Evolutionary conservation across 331 rosid species (phyloP).

Genomic region (Dryas integrifolia): DNA sequence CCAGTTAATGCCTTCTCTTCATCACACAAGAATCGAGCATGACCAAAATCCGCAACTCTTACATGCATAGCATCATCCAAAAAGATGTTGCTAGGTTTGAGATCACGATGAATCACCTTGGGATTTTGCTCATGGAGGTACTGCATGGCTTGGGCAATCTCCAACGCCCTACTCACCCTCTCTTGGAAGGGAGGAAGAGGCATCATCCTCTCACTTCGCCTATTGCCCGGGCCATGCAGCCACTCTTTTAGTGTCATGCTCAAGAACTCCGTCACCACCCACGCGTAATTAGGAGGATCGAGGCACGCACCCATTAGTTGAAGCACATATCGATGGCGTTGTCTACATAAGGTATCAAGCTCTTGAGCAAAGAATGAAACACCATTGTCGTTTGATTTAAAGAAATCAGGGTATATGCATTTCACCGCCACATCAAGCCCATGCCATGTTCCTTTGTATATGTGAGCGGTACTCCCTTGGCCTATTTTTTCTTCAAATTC

Average conservation of each 20-base stretch:
- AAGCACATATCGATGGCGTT: conserved; percentile 65
- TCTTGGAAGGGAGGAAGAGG: conserved; percentile 52
- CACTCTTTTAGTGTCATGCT: conserved; percentile 59
- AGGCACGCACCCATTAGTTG: conserved; percentile 77
- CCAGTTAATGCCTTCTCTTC: conserved; percentile 45
- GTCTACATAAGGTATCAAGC: conserved; percentile 56
- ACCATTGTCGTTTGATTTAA: conserved; percentile 46
- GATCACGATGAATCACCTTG: conserved; percentile 56
- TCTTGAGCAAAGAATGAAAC: conserved; percentile 60
- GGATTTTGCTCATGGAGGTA: conserved; percentile 74
- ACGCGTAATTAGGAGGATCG: conserved; percentile 65
- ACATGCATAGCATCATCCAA: conserved; percentile 39
- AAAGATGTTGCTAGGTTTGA: conserved; percentile 45
- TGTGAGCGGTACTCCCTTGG: conserved; percentile 65
- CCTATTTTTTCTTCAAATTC: conserved; percentile 61
- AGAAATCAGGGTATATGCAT: conserved; percentile 55
- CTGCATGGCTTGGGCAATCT: conserved; percentile 75
- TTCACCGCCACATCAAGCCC: conserved; percentile 78
- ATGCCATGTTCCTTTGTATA: conserved; percentile 65
- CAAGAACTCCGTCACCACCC: conserved; percentile 66
- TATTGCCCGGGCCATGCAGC: conserved; percentile 63
- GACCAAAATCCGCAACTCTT: conserved; percentile 72
- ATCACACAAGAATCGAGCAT: conserved; percentile 50
- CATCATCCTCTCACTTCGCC: conserved; percentile 36
- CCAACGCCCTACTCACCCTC: conserved; percentile 50